Evolutionary conservation across 768 basidiomycete species (phyloP), one percentile per base, ranked within the genome.

Genomic region (Phlegmacium glaucopus): DNA sequence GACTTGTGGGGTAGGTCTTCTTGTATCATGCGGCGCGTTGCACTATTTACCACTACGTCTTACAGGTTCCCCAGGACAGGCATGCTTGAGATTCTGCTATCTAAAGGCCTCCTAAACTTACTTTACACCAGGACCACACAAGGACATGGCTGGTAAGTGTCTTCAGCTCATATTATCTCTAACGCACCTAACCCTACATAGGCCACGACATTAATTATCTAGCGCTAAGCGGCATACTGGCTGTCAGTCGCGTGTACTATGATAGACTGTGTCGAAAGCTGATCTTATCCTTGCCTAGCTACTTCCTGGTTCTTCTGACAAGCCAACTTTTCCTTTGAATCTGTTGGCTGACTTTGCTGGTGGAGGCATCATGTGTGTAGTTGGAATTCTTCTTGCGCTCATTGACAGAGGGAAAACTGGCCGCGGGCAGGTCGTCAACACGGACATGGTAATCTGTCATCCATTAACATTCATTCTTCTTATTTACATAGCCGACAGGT

Each of bases 201-300:
- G 90, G 90, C 13, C 90, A 93, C 59, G 90, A 93, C 59, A 77
- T 92, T 47, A 92, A 91, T 62, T 92, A 90, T 60, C 74, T 90
- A 10, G 89, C 90, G 12, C 70, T 88, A 28, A 89, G 85, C 49
- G 90, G 90, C 0, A 73, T 85, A 3, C 66, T 91, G 8, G 79
- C 86, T 8, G 87, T 87, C 53, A 42, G 68, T 57, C 6, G 16
- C 16, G 38, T 10, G 3, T 29, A 16, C 9, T 34, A 28, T 17
- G n/a, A n/a, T n/a, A n/a, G n/a, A n/a, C n/a, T n/a, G 37, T 28
- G 12, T 26, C 6, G 13, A 26, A 10, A 8, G 6, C 9, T 50
- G 30, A 42, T 17, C 30, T 30, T 32, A 15, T 28, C 16, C 18
- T 10, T 16, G 12, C 9, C 7, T 38, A 89, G 82, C 80, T 89